Conservation (phyloP, 352 stramenopile species). For the Globisporangium okanoganense region DNA sequence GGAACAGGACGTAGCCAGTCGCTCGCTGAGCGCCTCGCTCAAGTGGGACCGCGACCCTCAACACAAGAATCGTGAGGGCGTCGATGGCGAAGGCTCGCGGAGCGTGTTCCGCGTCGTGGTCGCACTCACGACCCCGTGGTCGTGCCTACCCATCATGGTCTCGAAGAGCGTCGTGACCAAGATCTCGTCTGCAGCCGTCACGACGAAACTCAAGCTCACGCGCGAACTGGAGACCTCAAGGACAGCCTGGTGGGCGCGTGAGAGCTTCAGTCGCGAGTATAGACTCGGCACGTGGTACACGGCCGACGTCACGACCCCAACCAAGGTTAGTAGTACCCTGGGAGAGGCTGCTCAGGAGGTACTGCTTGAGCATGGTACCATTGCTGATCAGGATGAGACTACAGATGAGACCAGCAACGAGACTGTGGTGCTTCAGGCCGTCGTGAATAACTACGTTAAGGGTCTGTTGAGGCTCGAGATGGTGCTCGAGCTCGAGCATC, state of each 20-base stretch:
- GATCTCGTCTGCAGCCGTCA: conserved; percentile 35
- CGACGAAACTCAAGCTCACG: conserved; percentile 43
- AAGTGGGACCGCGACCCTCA: conserved; percentile 43
- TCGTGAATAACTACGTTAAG: conserved; percentile 28
- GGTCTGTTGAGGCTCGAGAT: conserved; percentile 47
- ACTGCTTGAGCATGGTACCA: neutral
- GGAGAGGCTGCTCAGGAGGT: neutral
- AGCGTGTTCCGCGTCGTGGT: conserved; percentile 62
- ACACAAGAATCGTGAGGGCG: conserved; percentile 13
- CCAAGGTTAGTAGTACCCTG: neutral
- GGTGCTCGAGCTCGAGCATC: conserved; percentile 49
- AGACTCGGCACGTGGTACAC: conserved; percentile 75
- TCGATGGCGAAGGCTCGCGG: conserved; percentile 39
- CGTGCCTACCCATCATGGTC: conserved; percentile 49
- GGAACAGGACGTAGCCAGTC: conserved; percentile 33
- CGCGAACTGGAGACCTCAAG: conserved; percentile 41
- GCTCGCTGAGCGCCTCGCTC: conserved; percentile 46
- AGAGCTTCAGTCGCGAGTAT: conserved; percentile 72
- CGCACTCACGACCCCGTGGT: conserved; percentile 46
- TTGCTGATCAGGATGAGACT: conserved; percentile 5
- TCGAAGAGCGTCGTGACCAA: conserved; percentile 73
- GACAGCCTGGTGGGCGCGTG: conserved; percentile 75
- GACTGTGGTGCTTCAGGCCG: conserved; percentile 11
- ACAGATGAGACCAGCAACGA: neutral
- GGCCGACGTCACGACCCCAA: conserved; percentile 32